Percentiles rank a stretch among this genome's conserved stretches.
Evolutionary conservation across 441 rosid genomes (phyloP).

Genomic region (Viola pubescens): DNA sequence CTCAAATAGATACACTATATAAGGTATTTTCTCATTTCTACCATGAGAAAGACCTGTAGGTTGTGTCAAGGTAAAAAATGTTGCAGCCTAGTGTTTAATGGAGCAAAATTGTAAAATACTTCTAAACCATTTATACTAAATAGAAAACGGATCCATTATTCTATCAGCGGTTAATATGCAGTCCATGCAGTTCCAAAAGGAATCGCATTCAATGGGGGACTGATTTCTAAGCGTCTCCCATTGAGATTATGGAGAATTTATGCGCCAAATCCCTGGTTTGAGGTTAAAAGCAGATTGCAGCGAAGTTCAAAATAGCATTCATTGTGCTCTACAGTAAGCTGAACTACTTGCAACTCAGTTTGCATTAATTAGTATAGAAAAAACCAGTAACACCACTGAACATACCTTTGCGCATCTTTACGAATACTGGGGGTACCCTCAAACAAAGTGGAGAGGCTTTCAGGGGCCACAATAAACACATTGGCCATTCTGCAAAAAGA

Average conservation of each 20-base stretch:
- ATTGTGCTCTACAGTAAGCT: not conserved
- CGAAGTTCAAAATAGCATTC: not conserved
- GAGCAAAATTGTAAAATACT: not conserved
- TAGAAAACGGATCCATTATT: conserved; percentile 3
- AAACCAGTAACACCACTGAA: conserved; percentile 2
- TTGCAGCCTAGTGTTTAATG: not conserved
- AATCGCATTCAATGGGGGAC: not conserved
- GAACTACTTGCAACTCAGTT: not conserved
- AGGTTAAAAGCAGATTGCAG: not conserved
- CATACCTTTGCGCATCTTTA: conserved; percentile 87
- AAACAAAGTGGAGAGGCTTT: conserved; percentile 81
- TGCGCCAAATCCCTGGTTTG: not conserved
- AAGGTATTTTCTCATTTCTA: not conserved
- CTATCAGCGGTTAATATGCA: not conserved
- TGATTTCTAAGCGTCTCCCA: not conserved
- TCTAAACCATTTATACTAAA: not conserved
- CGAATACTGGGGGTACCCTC: conserved; percentile 95
- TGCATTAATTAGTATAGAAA: not conserved
- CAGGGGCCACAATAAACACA: conserved; percentile 94
- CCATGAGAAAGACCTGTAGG: not conserved
- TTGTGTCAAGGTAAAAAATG: not conserved
- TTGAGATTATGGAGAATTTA: not conserved
- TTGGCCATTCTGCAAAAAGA: conserved; percentile 70
- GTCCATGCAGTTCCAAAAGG: conserved; percentile 1
- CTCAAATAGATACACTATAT: not conserved